Percentiles rank a stretch among this genome's conserved stretches.
These are phyloP conservation scores for Tylopilus vinaceipallidus DNA, from an alignment of 768 basidiomycete species.

Conservation along the genomic window DNA sequence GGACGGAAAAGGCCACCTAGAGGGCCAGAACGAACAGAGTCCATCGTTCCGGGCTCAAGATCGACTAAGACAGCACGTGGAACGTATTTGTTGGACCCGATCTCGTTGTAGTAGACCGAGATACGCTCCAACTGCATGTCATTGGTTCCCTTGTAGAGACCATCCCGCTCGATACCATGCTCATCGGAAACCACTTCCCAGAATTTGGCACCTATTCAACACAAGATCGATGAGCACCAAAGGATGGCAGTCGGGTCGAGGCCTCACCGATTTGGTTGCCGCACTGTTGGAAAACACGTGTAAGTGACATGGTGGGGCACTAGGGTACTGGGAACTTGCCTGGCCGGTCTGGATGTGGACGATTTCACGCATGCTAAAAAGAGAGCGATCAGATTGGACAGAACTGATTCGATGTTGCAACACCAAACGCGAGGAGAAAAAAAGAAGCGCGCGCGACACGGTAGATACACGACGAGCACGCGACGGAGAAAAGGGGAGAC, in stretches of 20 bases:
- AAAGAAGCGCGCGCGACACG: constrained; percentile 26
- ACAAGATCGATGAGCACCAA: constrained; percentile 19
- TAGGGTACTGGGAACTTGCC: constrained; percentile 44
- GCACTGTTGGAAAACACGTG: constrained; percentile 54
- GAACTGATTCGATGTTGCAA: constrained; percentile 18
- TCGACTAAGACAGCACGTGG: constrained; percentile 97
- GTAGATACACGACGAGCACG: constrained; percentile 25
- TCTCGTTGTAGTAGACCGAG: constrained; percentile 98
- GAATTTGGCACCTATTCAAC: constrained; percentile 77
- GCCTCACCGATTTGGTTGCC: constrained; percentile 98
- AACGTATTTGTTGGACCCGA: constrained; percentile 94
- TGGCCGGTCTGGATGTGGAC: constrained; percentile 99
- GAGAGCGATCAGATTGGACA: constrained; percentile 25
- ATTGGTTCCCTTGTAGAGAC: constrained; percentile 88
- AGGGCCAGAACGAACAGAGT: constrained; percentile 86
- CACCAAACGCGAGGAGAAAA: constrained; percentile 18
- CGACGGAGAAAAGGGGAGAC: constrained; percentile 14
- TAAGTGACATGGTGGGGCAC: constrained; percentile 19
- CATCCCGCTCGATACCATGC: constrained; percentile 93
- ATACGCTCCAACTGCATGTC: constrained; percentile 97
- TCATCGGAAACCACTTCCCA: constrained; percentile 99
- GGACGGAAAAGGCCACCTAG: constrained; percentile 93
- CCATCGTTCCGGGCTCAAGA: constrained; percentile 97
- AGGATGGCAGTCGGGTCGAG: constrained; percentile 20
- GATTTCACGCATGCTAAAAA: constrained; percentile 93